Evolutionary conservation across 2,329 filamentous ascomycete species (phyloP).

Genomic region (Cladophialophora immunda): DNA sequence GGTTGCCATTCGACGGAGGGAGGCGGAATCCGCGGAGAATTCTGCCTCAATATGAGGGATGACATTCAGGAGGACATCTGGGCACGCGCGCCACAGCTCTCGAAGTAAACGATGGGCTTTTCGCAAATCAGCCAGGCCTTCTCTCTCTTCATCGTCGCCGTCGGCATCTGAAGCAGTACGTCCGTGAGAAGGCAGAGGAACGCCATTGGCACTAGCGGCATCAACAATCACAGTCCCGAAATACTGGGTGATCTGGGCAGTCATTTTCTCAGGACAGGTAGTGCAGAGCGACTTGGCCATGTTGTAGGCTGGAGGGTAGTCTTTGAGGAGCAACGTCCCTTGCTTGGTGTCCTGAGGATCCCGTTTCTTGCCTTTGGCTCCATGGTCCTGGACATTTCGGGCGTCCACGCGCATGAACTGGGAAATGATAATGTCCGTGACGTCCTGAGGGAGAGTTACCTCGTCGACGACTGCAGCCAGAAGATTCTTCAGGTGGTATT

Average conservation of each 20-base stretch:
- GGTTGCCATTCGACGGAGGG: conserved; percentile 85
- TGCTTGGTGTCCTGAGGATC: conserved; percentile 75
- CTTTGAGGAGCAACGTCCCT: conserved; percentile 82
- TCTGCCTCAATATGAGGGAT: conserved; percentile 94
- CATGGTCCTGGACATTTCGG: conserved; percentile 62
- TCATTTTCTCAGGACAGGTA: conserved; percentile 90
- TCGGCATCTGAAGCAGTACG: conserved; percentile 62
- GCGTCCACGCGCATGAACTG: conserved; percentile 92
- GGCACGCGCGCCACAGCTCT: conserved; percentile 92
- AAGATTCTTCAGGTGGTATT: conserved; percentile 88
- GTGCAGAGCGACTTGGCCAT: conserved; percentile 97
- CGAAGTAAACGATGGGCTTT: conserved; percentile 90
- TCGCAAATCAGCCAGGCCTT: conserved; percentile 84
- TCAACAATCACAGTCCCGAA: conserved; percentile 97
- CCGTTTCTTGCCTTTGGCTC: conserved; percentile 63
- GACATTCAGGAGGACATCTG: conserved; percentile 88
- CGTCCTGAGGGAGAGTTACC: conserved; percentile 78
- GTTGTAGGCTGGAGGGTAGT: conserved; percentile 90
- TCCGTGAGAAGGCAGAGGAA: conserved; percentile 44
- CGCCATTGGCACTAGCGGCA: conserved; percentile 61
- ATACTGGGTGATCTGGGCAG: conserved; percentile 91
- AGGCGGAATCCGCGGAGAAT: conserved; percentile 85
- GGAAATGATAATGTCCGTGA: conserved; percentile 91
- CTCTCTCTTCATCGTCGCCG: conserved; percentile 74
- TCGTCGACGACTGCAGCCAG: conserved; percentile 89